Conservation (phyloP, 768 basidiomycete genomes). For the Mycena galericulata region DNA sequence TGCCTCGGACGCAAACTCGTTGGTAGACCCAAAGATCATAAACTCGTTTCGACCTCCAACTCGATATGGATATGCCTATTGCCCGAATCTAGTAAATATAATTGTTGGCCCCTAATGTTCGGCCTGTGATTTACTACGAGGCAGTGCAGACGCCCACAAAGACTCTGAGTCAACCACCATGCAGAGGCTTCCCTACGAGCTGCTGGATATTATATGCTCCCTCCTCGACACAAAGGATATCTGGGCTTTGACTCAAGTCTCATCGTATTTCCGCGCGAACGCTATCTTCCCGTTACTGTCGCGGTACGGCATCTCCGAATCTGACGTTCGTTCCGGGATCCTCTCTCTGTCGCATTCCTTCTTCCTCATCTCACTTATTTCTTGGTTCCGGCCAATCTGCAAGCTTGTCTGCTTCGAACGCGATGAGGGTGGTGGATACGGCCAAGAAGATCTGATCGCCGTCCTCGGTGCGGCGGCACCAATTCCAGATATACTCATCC, state of each 20-base stretch:
- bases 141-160: no score
- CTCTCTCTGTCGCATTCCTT: background rate
- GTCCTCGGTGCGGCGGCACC: background rate
- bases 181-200: background rate
- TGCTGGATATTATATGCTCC: background rate
- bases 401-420: background rate
- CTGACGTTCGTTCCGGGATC: background rate
- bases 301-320: background rate
- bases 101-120: no score
- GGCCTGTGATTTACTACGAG: no score
- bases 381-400: background rate
- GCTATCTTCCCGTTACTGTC: background rate
- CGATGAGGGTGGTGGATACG: background rate
- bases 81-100: no score
- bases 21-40: no score
- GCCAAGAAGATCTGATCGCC: background rate
- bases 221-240: background rate
- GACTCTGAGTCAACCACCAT: background rate
- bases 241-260: background rate
- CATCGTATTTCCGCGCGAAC: background rate
- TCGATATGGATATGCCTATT: no score
- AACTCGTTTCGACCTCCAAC: no score
- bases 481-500: background rate
- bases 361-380: background rate
- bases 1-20: no score